Percentiles rank a stretch among this genome's conserved stretches.
Conservation (phyloP, 1,284 basidiomycete species). For the Sanghuangporus sanghuang region DNA sequence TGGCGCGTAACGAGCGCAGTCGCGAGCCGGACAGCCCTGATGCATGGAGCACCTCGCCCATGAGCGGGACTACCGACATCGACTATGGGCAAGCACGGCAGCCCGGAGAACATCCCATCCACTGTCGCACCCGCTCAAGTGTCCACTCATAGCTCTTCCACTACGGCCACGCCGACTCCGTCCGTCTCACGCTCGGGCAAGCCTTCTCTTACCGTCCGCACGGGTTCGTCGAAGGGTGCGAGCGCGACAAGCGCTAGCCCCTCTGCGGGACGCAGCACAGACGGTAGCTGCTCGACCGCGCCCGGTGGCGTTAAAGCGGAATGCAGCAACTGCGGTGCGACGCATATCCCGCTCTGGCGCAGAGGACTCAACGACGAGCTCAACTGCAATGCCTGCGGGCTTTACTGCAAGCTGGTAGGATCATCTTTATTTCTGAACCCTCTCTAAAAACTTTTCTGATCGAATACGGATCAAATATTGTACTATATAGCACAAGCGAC, state of each 20-base stretch:
- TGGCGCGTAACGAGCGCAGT: slow-evolving; percentile 12
- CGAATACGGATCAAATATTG: slow-evolving; percentile 15
- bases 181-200: slow-evolving; percentile 6
- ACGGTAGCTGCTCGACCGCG: slow-evolving; percentile 29
- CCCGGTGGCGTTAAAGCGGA: slow-evolving; percentile 80
- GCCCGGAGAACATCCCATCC: slow-evolving; percentile 2
- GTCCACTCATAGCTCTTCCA: background rate
- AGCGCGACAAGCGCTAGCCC: slow-evolving; percentile 54
- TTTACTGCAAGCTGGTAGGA: slow-evolving; percentile 72
- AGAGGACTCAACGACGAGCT: slow-evolving; percentile 78
- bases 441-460: slow-evolving; percentile 20
- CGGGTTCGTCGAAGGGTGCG: slow-evolving; percentile 20
- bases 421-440: no score
- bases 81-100: background rate
- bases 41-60: slow-evolving; percentile 20
- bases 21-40: slow-evolving; percentile 12
- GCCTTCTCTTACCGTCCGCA: slow-evolving; percentile 8
- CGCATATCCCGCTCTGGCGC: slow-evolving; percentile 78
- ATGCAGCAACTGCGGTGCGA: slow-evolving; percentile 79
- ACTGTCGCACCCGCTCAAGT: slow-evolving; percentile 13
- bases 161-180: background rate
- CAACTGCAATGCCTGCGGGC: slow-evolving; percentile 78
- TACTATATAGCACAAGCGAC: slow-evolving; percentile 62
- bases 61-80: background rate
- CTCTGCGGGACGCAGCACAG: background rate